Conservation (phyloP, 1,284 basidiomycete species). For the Tilletia indica region DNA sequence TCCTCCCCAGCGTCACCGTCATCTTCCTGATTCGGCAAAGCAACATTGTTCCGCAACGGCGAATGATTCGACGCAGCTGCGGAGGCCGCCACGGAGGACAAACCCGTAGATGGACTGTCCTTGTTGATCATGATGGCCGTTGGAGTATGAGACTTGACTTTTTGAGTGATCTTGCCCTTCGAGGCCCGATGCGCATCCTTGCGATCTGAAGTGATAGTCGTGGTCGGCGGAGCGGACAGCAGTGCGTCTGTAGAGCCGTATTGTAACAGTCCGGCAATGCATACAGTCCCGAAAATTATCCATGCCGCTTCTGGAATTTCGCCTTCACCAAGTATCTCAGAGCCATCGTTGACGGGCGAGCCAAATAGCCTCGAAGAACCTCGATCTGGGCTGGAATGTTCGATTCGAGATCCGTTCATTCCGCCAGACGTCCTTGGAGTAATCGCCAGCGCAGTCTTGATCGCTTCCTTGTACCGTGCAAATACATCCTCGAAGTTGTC, state of each 20-base stretch:
- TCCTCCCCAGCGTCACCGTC: slow-evolving; percentile 20
- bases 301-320: slow-evolving; percentile 76
- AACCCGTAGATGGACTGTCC: slow-evolving; percentile 21
- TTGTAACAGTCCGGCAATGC: slow-evolving; percentile 78
- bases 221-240: slow-evolving; percentile 57
- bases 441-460: slow-evolving; percentile 50
- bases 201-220: slow-evolving; percentile 35
- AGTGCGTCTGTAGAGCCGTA: slow-evolving; percentile 77
- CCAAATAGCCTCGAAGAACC: neutral
- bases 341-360: neutral
- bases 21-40: slow-evolving; percentile 19
- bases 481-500: slow-evolving; percentile 82
- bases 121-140: slow-evolving; percentile 40
- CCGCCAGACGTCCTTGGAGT: neutral
- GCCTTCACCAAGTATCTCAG: neutral
- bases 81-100: neutral
- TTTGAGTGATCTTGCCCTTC: slow-evolving; percentile 40
- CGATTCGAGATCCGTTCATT: no score
- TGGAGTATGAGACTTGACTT: slow-evolving; percentile 58
- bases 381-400: neutral
- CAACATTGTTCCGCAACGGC: slow-evolving; percentile 22
- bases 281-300: slow-evolving; percentile 93
- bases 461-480: slow-evolving; percentile 66
- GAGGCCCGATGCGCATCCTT: slow-evolving; percentile 53
- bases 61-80: slow-evolving; percentile 34